Evolutionary conservation across 805 yeast species (phyloP), one percentile per base, ranked within the genome.

Genomic region (Teunomyces aglyptinius): DNA sequence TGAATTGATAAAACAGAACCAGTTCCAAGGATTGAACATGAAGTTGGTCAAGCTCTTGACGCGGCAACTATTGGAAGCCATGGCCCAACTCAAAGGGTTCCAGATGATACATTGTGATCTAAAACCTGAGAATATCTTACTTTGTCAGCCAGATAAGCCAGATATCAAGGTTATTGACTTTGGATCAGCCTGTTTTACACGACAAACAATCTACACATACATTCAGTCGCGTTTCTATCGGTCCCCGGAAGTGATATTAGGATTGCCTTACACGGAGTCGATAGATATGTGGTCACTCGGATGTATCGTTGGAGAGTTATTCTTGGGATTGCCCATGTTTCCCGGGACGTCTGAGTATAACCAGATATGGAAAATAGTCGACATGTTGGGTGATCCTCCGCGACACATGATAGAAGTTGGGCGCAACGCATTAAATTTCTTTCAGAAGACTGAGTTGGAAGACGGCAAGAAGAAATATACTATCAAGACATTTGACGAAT

Each of bases 201-300:
- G 90, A 46, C 92, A 90, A 57, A 88, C 96, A 1, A 75, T 91
- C 5, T 91, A 89, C 68, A 86, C 97, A 0, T 91, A 91, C 61
- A 88, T 91, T 53, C 98, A 91, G 65, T 87, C 96, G 4, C 73
- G 98, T 49, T 91, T 91, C 59, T 92, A 92, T 68, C 76, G 99
- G 51, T 87, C 96, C 2, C 99, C 99, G 0, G 99, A 92, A 64
- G 96, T 92, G 16, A 81, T 94, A 2, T 68, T 92, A 16, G 98
- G 99, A 0, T 72, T 92, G 38, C 96, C 96, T 4, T 92, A 94
- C 60, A 86, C 96, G 0, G 81, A 96, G 7, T 82, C 96, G 5
- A 92, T 94, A 44, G 99, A 92, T 63, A 89, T 92, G 82, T 94
- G 99, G 99, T 92, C 98, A 0, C 70, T 91, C 38, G 99, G 96